These are phyloP conservation scores for Blastobotrys buckinghamii DNA, from an alignment of 1,139 yeast genomes.

Conservation along the genomic window DNA sequence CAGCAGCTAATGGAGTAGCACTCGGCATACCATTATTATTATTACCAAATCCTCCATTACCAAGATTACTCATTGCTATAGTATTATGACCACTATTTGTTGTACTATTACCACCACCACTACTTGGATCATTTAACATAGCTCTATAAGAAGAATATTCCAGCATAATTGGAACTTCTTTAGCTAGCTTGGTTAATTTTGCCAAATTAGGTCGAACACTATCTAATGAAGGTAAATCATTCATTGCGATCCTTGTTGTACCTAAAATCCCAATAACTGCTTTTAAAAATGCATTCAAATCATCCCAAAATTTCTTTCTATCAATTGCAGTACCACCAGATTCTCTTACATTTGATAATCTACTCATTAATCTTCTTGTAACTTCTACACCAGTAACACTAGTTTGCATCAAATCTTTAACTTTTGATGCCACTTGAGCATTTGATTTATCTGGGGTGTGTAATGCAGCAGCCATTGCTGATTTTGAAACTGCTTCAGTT, in stretches of 20 bases:
- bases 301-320: conserved; percentile 75
- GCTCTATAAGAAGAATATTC: conserved; percentile 53
- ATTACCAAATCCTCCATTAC: conserved; percentile 5
- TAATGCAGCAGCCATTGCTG: conserved; percentile 52
- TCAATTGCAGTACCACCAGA: conserved; percentile 43
- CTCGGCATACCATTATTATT: conserved; percentile 7
- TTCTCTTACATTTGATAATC: conserved; percentile 48
- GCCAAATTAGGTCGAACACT: conserved; percentile 80
- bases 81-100: background rate
- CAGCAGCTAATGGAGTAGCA: conserved; percentile 36
- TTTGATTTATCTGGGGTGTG: conserved; percentile 2
- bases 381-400: conserved; percentile 77
- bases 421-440: conserved; percentile 44
- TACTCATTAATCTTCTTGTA: conserved; percentile 58
- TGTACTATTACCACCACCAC: background rate
- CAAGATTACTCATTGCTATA: too few relatives aligned
- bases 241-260: conserved; percentile 75
- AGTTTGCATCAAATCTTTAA: conserved; percentile 72
- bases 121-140: conserved; percentile 13
- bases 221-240: conserved; percentile 70
- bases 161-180: conserved; percentile 77
- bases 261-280: conserved; percentile 79
- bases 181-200: conserved; percentile 76
- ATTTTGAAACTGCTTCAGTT: conserved; percentile 67
- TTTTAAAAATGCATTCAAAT: conserved; percentile 73